A percentile compares a stretch with the other conserved stretches of the same genome.
Evolutionary conservation across 2,329 filamentous ascomycete genomes (phyloP).

Genomic region (Pseudogymnoascus sp.): DNA sequence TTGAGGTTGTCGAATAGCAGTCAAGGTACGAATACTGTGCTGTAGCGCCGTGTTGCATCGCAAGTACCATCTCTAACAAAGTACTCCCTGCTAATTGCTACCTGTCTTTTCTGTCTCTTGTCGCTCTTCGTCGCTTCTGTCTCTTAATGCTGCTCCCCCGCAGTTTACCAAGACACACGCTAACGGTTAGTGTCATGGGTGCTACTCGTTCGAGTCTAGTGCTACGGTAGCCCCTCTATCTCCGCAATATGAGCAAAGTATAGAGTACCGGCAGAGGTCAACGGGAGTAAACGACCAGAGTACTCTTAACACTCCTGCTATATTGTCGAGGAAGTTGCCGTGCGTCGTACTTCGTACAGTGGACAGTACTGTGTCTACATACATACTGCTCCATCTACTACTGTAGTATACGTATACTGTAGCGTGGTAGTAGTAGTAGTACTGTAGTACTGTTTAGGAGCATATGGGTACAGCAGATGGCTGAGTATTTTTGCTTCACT

Average conservation of each 20-base stretch:
- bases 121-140: not conserved
- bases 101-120: not conserved
- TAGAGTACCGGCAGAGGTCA: not conserved
- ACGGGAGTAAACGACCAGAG: not conserved
- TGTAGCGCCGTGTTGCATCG: not conserved
- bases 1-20: not conserved
- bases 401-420: not conserved
- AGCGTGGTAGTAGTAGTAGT: not conserved
- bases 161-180: slow-evolving; percentile 5
- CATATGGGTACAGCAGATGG: not conserved
- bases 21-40: not conserved
- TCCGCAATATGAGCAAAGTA: not conserved
- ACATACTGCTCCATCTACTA: no score
- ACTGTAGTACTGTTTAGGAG: not conserved
- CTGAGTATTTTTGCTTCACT: not conserved
- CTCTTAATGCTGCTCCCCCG: not conserved
- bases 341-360: not conserved
- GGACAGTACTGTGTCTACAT: not conserved
- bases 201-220: not conserved
- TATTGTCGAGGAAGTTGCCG: not conserved
- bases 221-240: slow-evolving; percentile 6
- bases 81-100: not conserved
- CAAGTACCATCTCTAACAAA: not conserved
- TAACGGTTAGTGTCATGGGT: not conserved
- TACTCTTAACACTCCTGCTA: not conserved